phyloP scores from a whole-genome alignment of 495 filamentous ascomycete species.

The Peziza echinospora region DNA sequence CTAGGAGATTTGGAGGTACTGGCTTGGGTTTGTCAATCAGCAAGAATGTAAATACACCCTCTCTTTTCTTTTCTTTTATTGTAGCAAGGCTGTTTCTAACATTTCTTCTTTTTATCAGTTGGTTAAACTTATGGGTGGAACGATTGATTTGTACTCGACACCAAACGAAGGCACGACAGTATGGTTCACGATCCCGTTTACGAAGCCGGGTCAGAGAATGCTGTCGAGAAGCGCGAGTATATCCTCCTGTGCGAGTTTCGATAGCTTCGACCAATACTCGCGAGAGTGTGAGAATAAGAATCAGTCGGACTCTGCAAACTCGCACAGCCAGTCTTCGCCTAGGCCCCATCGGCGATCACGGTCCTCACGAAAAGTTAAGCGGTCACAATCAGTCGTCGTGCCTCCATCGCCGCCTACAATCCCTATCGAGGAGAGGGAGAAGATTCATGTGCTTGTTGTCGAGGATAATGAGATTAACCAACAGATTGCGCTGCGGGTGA shows the following conservation, averaged over 20 bases:
- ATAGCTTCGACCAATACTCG: background rate
- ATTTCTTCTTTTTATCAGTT: too few species aligned
- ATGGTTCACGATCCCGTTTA: constrained; percentile 48
- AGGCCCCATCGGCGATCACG: too few species aligned
- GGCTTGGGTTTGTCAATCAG: constrained; percentile 64
- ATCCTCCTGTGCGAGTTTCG: background rate
- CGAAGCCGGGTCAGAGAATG: constrained; percentile 20
- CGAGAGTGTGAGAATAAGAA: background rate
- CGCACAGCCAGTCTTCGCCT: too few species aligned
- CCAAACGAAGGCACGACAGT: constrained; percentile 39
- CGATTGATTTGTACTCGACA: constrained; percentile 40
- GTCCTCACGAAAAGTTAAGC: too few species aligned
- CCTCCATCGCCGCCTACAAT: background rate
- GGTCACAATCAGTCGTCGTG: too few species aligned
- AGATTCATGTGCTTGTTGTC: constrained; percentile 44
- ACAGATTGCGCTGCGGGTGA: constrained; percentile 52
- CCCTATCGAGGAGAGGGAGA: constrained; percentile 26
- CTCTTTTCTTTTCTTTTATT: background rate
- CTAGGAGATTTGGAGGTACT: constrained; percentile 57
- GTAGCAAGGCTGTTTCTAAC: background rate
- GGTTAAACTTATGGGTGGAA: constrained; percentile 62
- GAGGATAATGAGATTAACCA: constrained; percentile 68
- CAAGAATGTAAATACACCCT: constrained; percentile 31
- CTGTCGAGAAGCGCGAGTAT: background rate
- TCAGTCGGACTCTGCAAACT: too few species aligned